phyloP scores from a whole-genome alignment of 441 rosid genomes.

The Croton laevigatus region DNA sequence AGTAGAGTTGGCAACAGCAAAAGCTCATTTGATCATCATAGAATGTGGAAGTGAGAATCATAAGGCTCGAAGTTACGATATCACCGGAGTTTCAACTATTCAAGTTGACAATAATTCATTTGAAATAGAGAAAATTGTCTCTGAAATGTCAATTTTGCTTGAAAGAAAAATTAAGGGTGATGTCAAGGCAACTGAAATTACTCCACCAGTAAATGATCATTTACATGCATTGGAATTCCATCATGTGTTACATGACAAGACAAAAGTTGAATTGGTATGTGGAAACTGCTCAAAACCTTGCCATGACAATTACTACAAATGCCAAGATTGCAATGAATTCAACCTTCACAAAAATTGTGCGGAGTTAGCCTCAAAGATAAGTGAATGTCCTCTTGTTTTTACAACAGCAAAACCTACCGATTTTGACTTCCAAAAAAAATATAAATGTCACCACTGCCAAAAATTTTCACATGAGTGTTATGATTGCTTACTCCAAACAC shows the following conservation, averaged over 20 bases:
- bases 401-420: too few species aligned
- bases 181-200: background rate
- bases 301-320: background rate
- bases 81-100: background rate
- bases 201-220: background rate
- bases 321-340: constrained; percentile 4
- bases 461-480: background rate
- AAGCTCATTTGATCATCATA: background rate
- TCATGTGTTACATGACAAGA: background rate
- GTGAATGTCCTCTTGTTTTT: background rate
- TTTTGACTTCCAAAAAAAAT: background rate
- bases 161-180: background rate
- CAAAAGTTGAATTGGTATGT: background rate
- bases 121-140: background rate
- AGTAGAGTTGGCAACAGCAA: background rate
- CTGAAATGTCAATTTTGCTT: background rate
- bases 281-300: background rate
- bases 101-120: background rate
- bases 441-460: background rate
- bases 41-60: background rate
- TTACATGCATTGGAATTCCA: background rate
- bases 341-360: background rate
- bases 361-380: background rate
- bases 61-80: background rate
- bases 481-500: background rate